phyloP scores from a whole-genome alignment of 2,329 filamentous ascomycete genomes.

The Claviceps fusiformis region DNA sequence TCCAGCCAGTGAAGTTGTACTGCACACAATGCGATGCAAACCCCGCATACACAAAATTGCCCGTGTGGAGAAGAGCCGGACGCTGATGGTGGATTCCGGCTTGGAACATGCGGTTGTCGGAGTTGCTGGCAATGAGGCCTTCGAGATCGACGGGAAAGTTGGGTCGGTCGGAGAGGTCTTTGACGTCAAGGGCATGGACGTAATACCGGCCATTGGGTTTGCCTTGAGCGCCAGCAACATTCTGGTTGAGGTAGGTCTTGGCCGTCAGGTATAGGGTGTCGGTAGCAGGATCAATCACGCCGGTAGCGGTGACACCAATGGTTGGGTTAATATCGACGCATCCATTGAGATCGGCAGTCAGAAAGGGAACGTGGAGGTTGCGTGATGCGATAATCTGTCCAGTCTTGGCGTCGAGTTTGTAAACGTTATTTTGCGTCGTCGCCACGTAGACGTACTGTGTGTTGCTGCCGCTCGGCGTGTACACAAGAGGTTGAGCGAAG shows the following conservation, averaged over 20 bases:
- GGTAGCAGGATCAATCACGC: conserved; percentile 30
- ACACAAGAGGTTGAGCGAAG: conserved; percentile 34
- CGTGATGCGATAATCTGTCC: conserved; percentile 34
- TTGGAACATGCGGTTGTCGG: conserved; percentile 32
- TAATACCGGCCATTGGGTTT: conserved; percentile 21
- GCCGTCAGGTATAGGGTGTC: conserved; percentile 30
- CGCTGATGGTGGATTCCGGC: conserved; percentile 39
- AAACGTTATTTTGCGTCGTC: conserved; percentile 44
- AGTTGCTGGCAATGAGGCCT: conserved; percentile 31
- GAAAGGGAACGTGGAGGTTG: conserved; percentile 35
- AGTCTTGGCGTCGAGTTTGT: conserved; percentile 41
- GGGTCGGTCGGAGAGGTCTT: conserved; percentile 22
- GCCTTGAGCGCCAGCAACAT: conserved; percentile 18
- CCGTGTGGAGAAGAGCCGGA: conserved; percentile 31
- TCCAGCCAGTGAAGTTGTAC: conserved; percentile 41
- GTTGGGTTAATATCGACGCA: conserved; percentile 36
- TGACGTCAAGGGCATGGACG: conserved; percentile 24
- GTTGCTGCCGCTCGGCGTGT: conserved; percentile 31
- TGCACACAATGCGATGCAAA: conserved; percentile 43
- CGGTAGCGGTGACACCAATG: conserved; percentile 31
- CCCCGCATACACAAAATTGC: conserved; percentile 34
- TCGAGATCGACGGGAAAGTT: conserved; percentile 36
- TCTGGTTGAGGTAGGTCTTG: conserved; percentile 28
- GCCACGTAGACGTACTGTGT: conserved; percentile 42
- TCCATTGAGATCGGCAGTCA: conserved; percentile 31